phyloP scores from a whole-genome alignment of 495 filamentous ascomycete genomes.

The Penicillium herquei region DNA sequence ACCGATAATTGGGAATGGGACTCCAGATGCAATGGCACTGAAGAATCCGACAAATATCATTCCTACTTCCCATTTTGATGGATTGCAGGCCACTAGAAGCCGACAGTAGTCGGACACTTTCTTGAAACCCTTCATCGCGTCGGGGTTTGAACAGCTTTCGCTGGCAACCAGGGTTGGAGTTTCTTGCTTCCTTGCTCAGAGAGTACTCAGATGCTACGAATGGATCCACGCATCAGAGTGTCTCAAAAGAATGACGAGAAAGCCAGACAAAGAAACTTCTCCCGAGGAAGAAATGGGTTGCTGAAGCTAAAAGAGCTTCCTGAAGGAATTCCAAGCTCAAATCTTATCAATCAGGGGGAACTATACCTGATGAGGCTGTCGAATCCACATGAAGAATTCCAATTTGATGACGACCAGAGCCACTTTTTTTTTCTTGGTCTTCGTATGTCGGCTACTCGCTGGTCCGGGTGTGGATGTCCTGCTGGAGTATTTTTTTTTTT shows the following conservation, averaged over 20 bases:
- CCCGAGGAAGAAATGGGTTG: background rate
- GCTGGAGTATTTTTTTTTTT: background rate
- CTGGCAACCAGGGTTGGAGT: background rate
- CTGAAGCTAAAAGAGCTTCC: constrained; percentile 3
- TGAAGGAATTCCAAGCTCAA: background rate
- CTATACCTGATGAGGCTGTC: constrained; percentile 2
- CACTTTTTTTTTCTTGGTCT: background rate
- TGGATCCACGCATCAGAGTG: background rate
- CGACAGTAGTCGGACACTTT: constrained; percentile 40
- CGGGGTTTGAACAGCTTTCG: background rate
- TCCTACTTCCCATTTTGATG: constrained; percentile 16
- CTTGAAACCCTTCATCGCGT: constrained; percentile 26
- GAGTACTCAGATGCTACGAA: background rate
- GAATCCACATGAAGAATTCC: background rate
- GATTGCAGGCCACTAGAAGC: constrained; percentile 39
- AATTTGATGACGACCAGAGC: background rate
- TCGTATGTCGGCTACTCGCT: background rate
- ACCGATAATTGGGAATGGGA: constrained; percentile 66
- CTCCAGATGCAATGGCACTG: constrained; percentile 58
- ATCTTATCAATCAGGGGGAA: constrained; percentile 8
- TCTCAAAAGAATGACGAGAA: background rate
- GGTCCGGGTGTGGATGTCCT: background rate
- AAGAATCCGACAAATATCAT: constrained; percentile 41
- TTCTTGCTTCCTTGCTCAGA: background rate
- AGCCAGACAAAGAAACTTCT: background rate